phyloP scores from a whole-genome alignment of 441 rosid genomes.

The Euphorbia schlechtendalii region DNA sequence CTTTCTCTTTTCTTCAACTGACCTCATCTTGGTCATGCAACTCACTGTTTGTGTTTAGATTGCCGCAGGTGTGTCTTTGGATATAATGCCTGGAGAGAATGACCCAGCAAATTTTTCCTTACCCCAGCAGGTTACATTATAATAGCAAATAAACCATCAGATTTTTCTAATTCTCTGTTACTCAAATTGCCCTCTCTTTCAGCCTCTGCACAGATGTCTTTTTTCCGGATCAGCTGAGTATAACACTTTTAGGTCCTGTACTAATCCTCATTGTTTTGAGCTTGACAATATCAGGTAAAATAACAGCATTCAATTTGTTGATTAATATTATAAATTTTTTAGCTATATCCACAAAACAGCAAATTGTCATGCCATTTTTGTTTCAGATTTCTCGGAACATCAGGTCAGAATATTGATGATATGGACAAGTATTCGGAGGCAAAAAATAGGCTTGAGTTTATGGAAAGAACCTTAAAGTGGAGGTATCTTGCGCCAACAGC shows the following conservation, averaged over 20 bases:
- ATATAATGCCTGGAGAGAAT: constrained; percentile 86
- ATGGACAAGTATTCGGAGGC: constrained; percentile 86
- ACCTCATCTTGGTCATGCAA: constrained; percentile 8
- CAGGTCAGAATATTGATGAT: constrained; percentile 95
- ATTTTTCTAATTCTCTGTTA: neutral
- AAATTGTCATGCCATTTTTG: neutral
- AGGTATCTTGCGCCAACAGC: constrained; percentile 96
- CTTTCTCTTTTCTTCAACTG: constrained; percentile 8
- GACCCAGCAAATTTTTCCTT: constrained; percentile 93
- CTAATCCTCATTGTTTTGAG: constrained; percentile 96
- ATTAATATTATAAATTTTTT: neutral
- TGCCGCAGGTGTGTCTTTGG: constrained; percentile 84
- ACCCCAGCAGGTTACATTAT: constrained; percentile 76
- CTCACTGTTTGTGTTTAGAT: constrained; percentile 41
- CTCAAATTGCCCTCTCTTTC: constrained; percentile 28
- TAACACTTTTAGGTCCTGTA: constrained; percentile 84
- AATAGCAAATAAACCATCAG: neutral
- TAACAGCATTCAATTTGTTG: constrained; percentile 9
- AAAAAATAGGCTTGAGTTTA: constrained; percentile 63
- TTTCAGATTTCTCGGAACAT: constrained; percentile 89
- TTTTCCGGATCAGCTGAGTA: constrained; percentile 81
- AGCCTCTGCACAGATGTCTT: constrained; percentile 88
- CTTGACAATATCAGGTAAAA: constrained; percentile 69
- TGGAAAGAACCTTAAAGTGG: constrained; percentile 93
- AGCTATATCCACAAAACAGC: constrained; percentile 12